These are phyloP conservation scores for Mucor ambiguus DNA, from an alignment of 371 early-diverging fungal genomes.

Conservation along the genomic window DNA sequence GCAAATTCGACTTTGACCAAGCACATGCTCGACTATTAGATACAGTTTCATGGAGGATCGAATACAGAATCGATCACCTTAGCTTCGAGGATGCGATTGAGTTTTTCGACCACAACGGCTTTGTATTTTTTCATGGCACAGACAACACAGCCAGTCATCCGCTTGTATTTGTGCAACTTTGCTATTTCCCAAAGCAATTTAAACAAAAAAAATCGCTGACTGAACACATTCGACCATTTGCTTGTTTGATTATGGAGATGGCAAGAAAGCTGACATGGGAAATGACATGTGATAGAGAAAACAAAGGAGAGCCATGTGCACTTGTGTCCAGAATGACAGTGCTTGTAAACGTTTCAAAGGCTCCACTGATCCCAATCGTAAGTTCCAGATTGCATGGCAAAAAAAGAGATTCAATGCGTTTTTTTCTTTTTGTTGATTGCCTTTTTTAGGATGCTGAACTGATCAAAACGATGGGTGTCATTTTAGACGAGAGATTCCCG, in stretches of 20 bases:
- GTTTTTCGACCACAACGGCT: constrained; percentile 22
- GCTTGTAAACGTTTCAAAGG: constrained; percentile 41
- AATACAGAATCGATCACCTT: constrained; percentile 24
- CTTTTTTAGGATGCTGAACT: constrained; percentile 33
- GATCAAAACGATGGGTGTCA: constrained; percentile 27
- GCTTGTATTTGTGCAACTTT: constrained; percentile 32
- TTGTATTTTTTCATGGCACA: constrained; percentile 33
- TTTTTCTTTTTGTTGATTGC: not conserved
- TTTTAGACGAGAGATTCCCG: constrained; percentile 38
- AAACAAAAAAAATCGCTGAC: constrained; percentile 16
- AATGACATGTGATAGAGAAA: constrained; percentile 28
- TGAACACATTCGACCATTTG: constrained; percentile 37
- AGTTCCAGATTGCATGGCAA: not conserved
- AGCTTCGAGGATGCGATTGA: constrained; percentile 22
- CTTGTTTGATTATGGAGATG: constrained; percentile 50
- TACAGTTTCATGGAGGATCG: constrained; percentile 41
- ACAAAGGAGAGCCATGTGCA: constrained; percentile 18
- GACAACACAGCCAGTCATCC: constrained; percentile 37
- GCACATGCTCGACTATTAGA: constrained; percentile 25
- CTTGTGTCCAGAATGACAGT: constrained; percentile 41
- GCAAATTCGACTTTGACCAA: constrained; percentile 10
- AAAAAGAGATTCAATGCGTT: not conserved
- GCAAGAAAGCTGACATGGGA: constrained; percentile 40
- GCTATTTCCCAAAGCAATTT: constrained; percentile 33
- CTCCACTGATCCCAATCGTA: constrained; percentile 46